Base-by-base conservation (phyloP, 1,139 yeast species). In the Arxiozyma telluris region DNA sequence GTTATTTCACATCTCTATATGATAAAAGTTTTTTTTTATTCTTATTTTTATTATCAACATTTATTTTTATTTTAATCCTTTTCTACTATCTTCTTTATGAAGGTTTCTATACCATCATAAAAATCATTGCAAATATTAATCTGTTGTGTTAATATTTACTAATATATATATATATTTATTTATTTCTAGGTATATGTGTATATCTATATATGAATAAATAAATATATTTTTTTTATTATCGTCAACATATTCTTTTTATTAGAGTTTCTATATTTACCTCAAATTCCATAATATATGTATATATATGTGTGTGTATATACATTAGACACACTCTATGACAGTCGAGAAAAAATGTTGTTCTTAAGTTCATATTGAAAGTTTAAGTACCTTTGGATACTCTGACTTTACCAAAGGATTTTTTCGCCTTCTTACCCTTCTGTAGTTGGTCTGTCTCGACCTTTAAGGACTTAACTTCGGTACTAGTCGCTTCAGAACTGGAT, bases 131-230 rank as follows among this genome's bases (percentile, higher is more conserved):
- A 34, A 15, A 34, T 34, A 34, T 34, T 34, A 34, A 34, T 34
- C 39, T 4, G n/a, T 15, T 34, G 39, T 34, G 39, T 34, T 34
- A 34, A 34, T 34, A 34, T 34, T 34, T 34, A 34, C n/a, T 34
- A 15, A 34, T 12, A 12, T 34, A 34, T 34, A 15, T 34, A 34
- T 34, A 34, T 34, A 15, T 34, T 3, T 34, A 34, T 34, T 34
- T 34, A 34, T 34, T 34, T 34, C 8, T 34, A 34, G 39, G 12
- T 34, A 34, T 45, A 45, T 45, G 38, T 38, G 38, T 45, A 34
- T 45, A 22, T 45, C 41, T 45, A 34, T 45, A 45, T 45, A 45
- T 18, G 48, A 45, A 45, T 45, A 18, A 30, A 45, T 45, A 45
- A 8, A 45, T 30, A 45, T 45, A 45, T 44, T 44, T 44, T 39